phyloP scores from a whole-genome alignment of 257 asterid genomes.

The Cinchona pubescens region DNA sequence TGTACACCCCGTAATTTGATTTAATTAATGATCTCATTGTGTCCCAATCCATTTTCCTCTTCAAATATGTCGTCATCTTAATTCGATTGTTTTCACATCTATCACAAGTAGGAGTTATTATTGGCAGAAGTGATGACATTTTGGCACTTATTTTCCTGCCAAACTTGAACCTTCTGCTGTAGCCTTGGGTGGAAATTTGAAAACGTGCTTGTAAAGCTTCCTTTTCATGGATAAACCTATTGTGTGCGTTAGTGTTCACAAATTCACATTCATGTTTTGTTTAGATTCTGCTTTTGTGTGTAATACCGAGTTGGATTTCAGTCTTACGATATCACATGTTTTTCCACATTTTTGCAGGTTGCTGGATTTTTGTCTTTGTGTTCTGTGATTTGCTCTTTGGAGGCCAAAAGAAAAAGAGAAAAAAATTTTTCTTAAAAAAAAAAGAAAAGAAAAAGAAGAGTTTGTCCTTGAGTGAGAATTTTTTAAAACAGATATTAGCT shows the following conservation, averaged over 20 bases:
- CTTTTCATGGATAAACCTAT: no score
- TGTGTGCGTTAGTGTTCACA: not conserved
- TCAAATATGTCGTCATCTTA: not conserved
- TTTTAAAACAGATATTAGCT: constrained; percentile 10
- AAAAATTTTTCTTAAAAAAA: no score
- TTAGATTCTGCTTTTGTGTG: not conserved
- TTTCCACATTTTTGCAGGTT: constrained; percentile 14
- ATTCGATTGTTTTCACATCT: no score
- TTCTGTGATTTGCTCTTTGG: constrained; percentile 8
- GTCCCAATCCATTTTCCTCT: no score
- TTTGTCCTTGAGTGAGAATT: constrained; percentile 12
- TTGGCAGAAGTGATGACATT: not conserved
- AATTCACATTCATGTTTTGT: not conserved
- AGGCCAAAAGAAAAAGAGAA: not conserved
- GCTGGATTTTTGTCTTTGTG: constrained; percentile 9
- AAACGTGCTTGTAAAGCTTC: no score
- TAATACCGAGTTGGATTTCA: not conserved
- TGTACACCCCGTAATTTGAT: not conserved
- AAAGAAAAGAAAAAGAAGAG: not conserved
- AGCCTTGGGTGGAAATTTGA: no score
- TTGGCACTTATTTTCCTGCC: not conserved
- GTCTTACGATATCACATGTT: not conserved
- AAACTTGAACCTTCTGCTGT: not conserved
- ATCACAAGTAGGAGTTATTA: not conserved
- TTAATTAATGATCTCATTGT: no score